Evolutionary conservation across 257 asterid species (phyloP), one percentile per base, ranked within the genome.

Genomic region (Nicotiana attenuata): DNA sequence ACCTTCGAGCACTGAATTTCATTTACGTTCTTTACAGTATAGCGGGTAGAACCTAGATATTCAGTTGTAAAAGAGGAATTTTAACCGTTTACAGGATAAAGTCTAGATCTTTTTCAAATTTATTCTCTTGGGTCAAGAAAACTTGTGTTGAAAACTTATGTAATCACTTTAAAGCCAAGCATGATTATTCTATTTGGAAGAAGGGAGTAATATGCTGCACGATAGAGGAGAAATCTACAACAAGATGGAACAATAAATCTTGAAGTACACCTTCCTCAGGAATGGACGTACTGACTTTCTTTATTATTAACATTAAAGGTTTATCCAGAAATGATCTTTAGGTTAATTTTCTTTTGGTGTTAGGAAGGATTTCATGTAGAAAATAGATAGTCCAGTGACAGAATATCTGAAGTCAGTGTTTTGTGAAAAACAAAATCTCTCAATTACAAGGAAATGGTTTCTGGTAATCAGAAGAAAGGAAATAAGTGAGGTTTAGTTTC

Each of bases 211-310:
- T 26, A 26, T 26, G 28, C 28, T 83, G 19, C 84, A 80, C 94
- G 86, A 56, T 90, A 86, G 38, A 83, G 69, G 71, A 80, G 83
- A 28, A 80, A 78, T 81, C 5, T 84, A 1, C 83, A 83, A 3
- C 81, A 85, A 1, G 89, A 82, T 13, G 85, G 35, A 77, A 57
- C 73, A 35, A 80, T 82, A 17, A 81, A 63, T 81, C 89, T 85
- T 1, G 89, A 84, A 28, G 29, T 45, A 9, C 53, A 82, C 76
- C 90, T 78, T 75, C 90, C 87, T 22, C 86, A 56, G 68, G 89
- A 86, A 33, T 86, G 87, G 89, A 84, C 86, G 20, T 84, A 83
- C 22, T 86, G 79, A 85, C 22, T 33, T 5, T 24, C 35, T 64
- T 33, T 33, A 33, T 33, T 61, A 14, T 47, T 47, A 47, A 3